Conservation (phyloP, 2,329 filamentous ascomycete genomes). For the Venturia asperata region DNA sequence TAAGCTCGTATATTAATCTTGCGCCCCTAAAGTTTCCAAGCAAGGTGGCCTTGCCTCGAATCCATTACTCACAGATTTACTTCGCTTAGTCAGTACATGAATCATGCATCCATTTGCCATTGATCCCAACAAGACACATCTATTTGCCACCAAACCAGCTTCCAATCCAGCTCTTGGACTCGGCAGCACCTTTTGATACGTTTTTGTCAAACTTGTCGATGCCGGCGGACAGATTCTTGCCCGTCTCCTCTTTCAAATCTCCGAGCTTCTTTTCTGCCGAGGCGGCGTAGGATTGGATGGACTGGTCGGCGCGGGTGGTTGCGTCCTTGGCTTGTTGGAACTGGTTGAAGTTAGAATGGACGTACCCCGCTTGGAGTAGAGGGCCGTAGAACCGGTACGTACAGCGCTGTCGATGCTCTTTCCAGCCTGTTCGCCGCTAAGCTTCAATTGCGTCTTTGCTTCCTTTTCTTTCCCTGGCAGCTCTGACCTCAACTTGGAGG, state of each 20-base stretch:
- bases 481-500: slow-evolving; percentile 57
- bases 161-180: slow-evolving; percentile 77
- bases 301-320: slow-evolving; percentile 56
- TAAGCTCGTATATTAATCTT: not conserved
- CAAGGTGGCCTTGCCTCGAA: not conserved
- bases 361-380: not conserved
- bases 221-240: slow-evolving; percentile 43
- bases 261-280: slow-evolving; percentile 57
- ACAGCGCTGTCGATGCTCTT: slow-evolving; percentile 56
- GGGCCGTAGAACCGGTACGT: slow-evolving; percentile 25
- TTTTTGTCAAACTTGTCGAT: slow-evolving; percentile 76
- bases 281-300: slow-evolving; percentile 45
- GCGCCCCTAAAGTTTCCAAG: not conserved
- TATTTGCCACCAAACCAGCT: slow-evolving; percentile 70
- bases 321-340: slow-evolving; percentile 38
- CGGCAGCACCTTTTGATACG: slow-evolving; percentile 67
- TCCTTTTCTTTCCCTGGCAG: slow-evolving; percentile 52
- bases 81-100: not conserved
- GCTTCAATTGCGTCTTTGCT: slow-evolving; percentile 57
- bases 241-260: slow-evolving; percentile 58
- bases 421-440: slow-evolving; percentile 34
- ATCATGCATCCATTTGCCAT: not conserved
- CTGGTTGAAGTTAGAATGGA: slow-evolving; percentile 23
- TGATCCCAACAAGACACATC: not conserved
- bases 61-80: not conserved